Percentiles rank a stretch among this genome's conserved stretches.
Conservation (phyloP, 176 grass and related monocot species). For the Triticum turgidum region DNA sequence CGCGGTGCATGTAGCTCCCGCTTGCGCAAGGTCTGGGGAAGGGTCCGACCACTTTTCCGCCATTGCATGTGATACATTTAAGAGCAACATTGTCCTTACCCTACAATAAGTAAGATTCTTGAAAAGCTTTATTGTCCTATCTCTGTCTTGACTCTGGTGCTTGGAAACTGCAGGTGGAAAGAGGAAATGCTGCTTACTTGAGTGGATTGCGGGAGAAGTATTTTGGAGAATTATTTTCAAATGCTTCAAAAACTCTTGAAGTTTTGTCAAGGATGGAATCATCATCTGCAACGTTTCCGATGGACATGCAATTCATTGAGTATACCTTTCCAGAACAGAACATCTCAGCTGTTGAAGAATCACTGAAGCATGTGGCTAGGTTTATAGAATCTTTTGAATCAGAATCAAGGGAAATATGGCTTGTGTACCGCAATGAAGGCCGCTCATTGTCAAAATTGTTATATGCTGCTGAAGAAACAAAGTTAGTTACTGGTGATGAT, state of each 20-base stretch:
- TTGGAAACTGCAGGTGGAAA: slow-evolving; percentile 74
- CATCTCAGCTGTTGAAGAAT: slow-evolving; percentile 49
- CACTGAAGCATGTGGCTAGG: slow-evolving; percentile 85
- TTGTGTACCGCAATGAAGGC: slow-evolving; percentile 89
- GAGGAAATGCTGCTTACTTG: slow-evolving; percentile 85
- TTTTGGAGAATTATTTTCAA: slow-evolving; percentile 90
- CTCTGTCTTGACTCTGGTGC: slow-evolving; percentile 6
- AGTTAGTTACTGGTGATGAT: slow-evolving; percentile 58
- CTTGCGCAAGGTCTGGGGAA: too few species aligned
- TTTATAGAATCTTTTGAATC: slow-evolving; percentile 98
- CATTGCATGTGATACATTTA: background rate
- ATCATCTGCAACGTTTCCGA: slow-evolving; percentile 26
- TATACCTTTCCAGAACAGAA: slow-evolving; percentile 41
- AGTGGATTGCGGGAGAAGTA: slow-evolving; percentile 95
- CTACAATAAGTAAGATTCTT: slow-evolving; percentile 13
- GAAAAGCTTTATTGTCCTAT: background rate
- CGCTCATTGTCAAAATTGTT: slow-evolving; percentile 81
- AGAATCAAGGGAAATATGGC: slow-evolving; percentile 95
- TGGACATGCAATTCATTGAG: slow-evolving; percentile 28
- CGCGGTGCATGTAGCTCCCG: too few species aligned
- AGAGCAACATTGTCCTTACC: slow-evolving; percentile 10
- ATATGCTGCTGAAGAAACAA: slow-evolving; percentile 88
- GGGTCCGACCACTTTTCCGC: too few species aligned
- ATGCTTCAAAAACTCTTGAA: slow-evolving; percentile 74
- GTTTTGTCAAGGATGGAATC: slow-evolving; percentile 40